Base-by-base conservation (phyloP, 805 yeast genomes). In the Phaffomyces opuntiae region DNA sequence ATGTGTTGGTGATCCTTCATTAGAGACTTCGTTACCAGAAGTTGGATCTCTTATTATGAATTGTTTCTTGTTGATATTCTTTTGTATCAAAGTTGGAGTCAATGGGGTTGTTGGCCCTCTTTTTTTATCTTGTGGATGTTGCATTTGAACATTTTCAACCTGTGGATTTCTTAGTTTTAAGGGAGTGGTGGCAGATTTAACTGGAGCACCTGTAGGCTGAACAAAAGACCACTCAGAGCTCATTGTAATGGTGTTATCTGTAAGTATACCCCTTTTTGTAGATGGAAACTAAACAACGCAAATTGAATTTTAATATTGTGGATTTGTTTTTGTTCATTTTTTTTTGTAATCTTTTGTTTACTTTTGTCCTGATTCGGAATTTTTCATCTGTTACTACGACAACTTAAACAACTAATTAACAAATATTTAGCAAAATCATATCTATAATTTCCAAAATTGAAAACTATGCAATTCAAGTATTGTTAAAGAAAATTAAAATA, bases 51-150 rank as follows among this genome's bases (percentile, higher is more conserved):
- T 38, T 19, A 9, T 4, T 7, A 47, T 9, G 24, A 43, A 32
- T 27, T 51, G 55, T 29, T 46, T 59, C 44, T 59, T 59, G 24
- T 49, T 45, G 12, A 49, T 50, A 42, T 55, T 59, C 37, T 50
- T 50, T 25, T 55, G 55, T 19, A 53, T 44, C n/a, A 59, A 47
- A 0, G 61, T 43, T 5, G 63, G 63, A 1, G 63, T 59, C 41
- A 59, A 47, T 7, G 63, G 63, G 3, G 63, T 59, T 1, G 55
- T 48, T 31, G 63, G 63, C 2, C 49, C 55, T 48, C 63, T 50
- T 38, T 59, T 59, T 40, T 52, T 57, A 34, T 43, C 46, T 35
- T 45, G 46, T 5, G 9, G 31, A 14, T 33, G 31, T 11, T 35
- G 36, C 12, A 43, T 45, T 33, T 46, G 49, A 8, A 49, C 19